Conservation (phyloP, 2,329 filamentous ascomycete species). For the Remersonia thermophila region DNA sequence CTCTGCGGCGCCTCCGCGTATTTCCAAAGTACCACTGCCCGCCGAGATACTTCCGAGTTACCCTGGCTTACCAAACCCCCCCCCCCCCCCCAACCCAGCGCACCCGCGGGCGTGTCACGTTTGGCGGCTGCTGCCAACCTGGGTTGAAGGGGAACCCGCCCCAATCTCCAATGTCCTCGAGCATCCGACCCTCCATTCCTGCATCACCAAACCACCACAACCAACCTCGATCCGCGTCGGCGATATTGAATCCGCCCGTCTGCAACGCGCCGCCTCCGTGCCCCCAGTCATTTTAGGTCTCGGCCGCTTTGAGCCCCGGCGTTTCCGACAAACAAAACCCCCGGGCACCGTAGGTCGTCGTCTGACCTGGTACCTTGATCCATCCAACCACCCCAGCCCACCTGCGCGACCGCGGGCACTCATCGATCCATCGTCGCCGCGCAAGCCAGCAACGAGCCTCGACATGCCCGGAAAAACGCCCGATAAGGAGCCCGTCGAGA, state of each 20-base stretch:
- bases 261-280: conserved; percentile 3
- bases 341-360: too few relatives aligned
- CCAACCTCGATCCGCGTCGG: conserved; percentile 3
- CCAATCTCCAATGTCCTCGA: conserved; percentile 11
- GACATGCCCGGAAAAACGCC: conserved; percentile 63
- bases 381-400: conserved; percentile 7
- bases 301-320: conserved; percentile 10
- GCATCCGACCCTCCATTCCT: conserved; percentile 9
- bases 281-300: background rate
- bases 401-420: conserved; percentile 9
- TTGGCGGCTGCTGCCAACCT: conserved; percentile 12
- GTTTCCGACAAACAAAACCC: conserved; percentile 8
- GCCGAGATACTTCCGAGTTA: conserved; percentile 9
- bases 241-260: conserved; percentile 1
- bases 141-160: too few relatives aligned
- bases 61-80: too few relatives aligned
- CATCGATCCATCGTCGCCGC: background rate
- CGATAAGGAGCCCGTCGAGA: conserved; percentile 57
- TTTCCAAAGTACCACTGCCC: background rate
- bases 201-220: conserved; percentile 8
- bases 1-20: too few relatives aligned
- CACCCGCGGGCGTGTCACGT: conserved; percentile 14
- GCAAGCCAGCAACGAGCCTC: conserved; percentile 9
- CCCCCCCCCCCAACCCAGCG: background rate
- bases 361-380: conserved; percentile 4